Evolutionary conservation across 1,139 yeast species (phyloP), one percentile per base, ranked within the genome.

Genomic region (Wickerhamiella infanticola): DNA sequence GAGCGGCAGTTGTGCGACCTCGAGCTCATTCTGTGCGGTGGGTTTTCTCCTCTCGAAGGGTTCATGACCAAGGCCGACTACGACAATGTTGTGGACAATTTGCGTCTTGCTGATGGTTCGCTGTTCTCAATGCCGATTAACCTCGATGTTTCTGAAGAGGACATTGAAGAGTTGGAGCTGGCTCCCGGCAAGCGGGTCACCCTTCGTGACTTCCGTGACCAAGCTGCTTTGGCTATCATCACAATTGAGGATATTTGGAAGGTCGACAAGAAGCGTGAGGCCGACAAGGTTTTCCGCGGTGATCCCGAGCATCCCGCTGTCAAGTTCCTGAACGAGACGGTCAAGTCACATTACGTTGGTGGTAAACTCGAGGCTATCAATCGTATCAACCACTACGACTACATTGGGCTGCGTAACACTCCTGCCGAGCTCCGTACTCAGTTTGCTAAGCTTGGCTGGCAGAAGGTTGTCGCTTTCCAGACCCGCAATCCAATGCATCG

Each of bases 401-500:
- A 88, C 63, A 79, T 80, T 39, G 90, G 81, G 44, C 72, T 81
- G 54, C 78, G 97, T 64, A 82, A 81, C 67, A 82, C 95, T 18
- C 97, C 97, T 38, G 76, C 85, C 36, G 94, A 86, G 66, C 74
- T 88, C 58, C 79, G 97, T 66, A 67, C 77, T 29, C 95, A 88
- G 67, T 88, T 88, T 62, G 65, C 68, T 51, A 74, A 74, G 58
- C 78, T 81, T 61, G 81, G 84, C 53, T 88, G 97, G 97, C 77
- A 79, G 58, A 77, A 80, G 60, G 84, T 88, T 48, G 97, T 88
- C 46, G 97, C 97, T 42, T 88, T 88, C 79, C 97, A 88, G 70
- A 88, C 97, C 43, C 78, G 97, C 70, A 88, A 88, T 68, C 97
- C 97, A 54, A 86, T 88, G 95, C 97, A 88, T 67, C 79, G 97